Evolutionary conservation across 2,329 filamentous ascomycete species (phyloP).

Genomic region (Colletotrichum spinosum): DNA sequence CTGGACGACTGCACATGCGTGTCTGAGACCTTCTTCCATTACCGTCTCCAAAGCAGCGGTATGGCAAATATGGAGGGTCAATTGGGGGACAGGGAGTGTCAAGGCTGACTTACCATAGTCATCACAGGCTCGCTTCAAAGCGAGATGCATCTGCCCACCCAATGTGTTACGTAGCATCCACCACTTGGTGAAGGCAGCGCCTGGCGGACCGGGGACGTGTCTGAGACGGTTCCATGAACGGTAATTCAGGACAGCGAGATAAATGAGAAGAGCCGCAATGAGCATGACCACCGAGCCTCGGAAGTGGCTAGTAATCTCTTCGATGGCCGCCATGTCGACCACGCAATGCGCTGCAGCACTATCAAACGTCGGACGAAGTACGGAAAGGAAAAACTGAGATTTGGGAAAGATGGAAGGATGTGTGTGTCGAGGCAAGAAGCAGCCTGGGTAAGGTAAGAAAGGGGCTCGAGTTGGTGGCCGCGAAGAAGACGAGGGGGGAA

Average conservation of each 20-base stretch:
- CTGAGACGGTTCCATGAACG: slow-evolving; percentile 47
- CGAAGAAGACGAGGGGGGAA: too few species aligned
- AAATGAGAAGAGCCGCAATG: slow-evolving; percentile 23
- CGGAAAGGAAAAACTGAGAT: neutral
- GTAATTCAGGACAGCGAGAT: slow-evolving; percentile 34
- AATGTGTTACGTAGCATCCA: slow-evolving; percentile 46
- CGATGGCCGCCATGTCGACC: slow-evolving; percentile 16
- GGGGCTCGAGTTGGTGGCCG: too few species aligned
- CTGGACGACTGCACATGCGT: slow-evolving; percentile 32
- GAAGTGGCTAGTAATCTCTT: slow-evolving; percentile 13
- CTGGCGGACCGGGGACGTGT: slow-evolving; percentile 49
- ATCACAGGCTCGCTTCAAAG: slow-evolving; percentile 39
- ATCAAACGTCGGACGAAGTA: neutral
- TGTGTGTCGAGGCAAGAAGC: neutral
- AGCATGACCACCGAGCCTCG: slow-evolving; percentile 18
- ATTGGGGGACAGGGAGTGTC: neutral
- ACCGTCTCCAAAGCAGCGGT: neutral
- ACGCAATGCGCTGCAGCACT: too few species aligned
- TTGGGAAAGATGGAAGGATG: neutral
- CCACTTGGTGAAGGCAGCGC: slow-evolving; percentile 47
- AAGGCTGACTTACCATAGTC: slow-evolving; percentile 34
- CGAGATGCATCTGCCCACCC: slow-evolving; percentile 40
- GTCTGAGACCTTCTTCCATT: slow-evolving; percentile 33
- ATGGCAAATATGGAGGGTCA: neutral
- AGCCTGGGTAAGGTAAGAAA: neutral